Evolutionary conservation across 2,329 filamentous ascomycete species (phyloP), one percentile per base, ranked within the genome.

Genomic region (Paecilomyces formosus): DNA sequence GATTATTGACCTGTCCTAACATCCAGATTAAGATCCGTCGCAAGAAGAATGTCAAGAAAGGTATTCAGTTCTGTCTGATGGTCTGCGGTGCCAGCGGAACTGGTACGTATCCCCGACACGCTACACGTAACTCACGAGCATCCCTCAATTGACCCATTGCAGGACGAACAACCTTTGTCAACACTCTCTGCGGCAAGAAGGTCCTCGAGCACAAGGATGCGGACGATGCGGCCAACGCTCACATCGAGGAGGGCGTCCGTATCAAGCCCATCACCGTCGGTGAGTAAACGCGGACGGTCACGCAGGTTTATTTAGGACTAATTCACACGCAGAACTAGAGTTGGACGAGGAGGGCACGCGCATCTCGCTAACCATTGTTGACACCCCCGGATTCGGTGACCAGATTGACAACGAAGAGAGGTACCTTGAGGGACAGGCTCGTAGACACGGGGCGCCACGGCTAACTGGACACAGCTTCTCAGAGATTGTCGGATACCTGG

Each of bases 1-100:
- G 7, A 24, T 12, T 53, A 26, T 52, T 57, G 31, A 57, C 55
- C 8, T 11, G 26, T 28, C 18, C 53, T 57, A 4, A 22, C 33
- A 30, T 13, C 57, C 56, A 91, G 87, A 90, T 95, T 79, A 94
- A 96, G 89, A 92, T 97, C 77, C 92, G 94, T 81, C 89, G 91
- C 80, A 99, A 99, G 93, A 99, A 99, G 90, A 97, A 99, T 85
- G 93, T 99, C 82, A 97, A 97, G 89, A 97, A 97, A 86, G 94
- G 94, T 75, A 97, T 99, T 75, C 94, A 99, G 84, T 99, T 99
- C 83, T 97, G 92, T 79, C 81, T 99, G 85, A 99, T 99, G 94
- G 94, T 99, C 73, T 97, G 94, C 76, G 94, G 94, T 82, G 94
- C 94, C 75, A 97, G 93, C 70, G 94, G 94, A 78, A 97, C 94